These are phyloP conservation scores for Funneliformis caledonium DNA, from an alignment of 371 early-diverging fungal species.

Conservation along the genomic window DNA sequence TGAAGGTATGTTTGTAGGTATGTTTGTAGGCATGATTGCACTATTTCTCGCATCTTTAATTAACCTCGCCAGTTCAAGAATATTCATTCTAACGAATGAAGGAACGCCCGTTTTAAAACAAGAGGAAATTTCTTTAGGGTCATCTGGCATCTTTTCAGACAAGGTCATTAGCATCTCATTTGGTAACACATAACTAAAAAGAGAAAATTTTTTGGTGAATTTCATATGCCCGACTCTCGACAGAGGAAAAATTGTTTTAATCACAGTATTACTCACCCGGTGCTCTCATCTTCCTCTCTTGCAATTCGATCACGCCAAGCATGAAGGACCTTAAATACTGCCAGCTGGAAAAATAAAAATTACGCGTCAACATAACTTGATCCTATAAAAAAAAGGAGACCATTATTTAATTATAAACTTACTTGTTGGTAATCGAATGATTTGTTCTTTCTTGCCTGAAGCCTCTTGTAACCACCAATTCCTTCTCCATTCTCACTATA, in stretches of 20 bases:
- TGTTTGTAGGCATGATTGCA: conserved; percentile 40
- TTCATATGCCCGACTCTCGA: background rate
- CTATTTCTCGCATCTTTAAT: conserved; percentile 62
- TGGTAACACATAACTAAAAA: conserved; percentile 78
- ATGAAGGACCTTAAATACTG: conserved; percentile 86
- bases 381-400: background rate
- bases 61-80: conserved; percentile 72
- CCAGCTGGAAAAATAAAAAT: conserved; percentile 48
- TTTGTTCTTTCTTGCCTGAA: conserved; percentile 68
- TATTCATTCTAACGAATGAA: conserved; percentile 82
- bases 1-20: background rate
- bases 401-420: background rate
- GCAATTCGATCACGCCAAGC: conserved; percentile 92
- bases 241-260: background rate
- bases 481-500: conserved; percentile 84
- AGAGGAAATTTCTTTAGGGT: conserved; percentile 69
- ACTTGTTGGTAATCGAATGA: conserved; percentile 63
- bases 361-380: background rate
- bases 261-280: conserved; percentile 43
- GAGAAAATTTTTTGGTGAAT: background rate
- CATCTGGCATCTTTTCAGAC: conserved; percentile 79
- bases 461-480: conserved; percentile 74
- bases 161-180: conserved; percentile 84
- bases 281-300: conserved; percentile 90
- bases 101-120: conserved; percentile 83